Conservation (phyloP, 1,284 basidiomycete genomes). For the Mycena citricolor region DNA sequence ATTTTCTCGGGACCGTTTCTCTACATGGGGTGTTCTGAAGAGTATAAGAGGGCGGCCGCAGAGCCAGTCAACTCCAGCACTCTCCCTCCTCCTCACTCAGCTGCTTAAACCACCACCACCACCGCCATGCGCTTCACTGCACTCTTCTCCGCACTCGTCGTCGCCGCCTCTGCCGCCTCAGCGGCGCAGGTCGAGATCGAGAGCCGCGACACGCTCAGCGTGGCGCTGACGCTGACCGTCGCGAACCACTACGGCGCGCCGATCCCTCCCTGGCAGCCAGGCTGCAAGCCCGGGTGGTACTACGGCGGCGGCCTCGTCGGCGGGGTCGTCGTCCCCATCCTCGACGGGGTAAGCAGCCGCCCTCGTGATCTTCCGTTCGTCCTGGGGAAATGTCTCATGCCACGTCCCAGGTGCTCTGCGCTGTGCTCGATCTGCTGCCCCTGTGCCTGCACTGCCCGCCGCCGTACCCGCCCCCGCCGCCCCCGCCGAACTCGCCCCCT, state of each 20-base stretch:
- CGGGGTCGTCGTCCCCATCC: no score
- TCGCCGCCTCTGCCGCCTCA: slow-evolving; percentile 2
- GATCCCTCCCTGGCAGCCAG: slow-evolving; percentile 4
- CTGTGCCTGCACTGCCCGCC: slow-evolving; percentile 37
- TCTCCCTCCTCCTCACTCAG: no score
- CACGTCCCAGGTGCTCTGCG: slow-evolving; percentile 36
- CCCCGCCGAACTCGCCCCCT: slow-evolving; percentile 27
- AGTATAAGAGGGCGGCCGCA: no score
- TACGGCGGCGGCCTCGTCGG: slow-evolving; percentile 12
- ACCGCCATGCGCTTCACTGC: slow-evolving; percentile 15
- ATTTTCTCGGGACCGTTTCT: no score
- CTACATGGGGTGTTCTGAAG: no score
- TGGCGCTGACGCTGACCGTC: background rate
- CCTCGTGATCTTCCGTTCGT: background rate
- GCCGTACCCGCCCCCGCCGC: slow-evolving; percentile 18
- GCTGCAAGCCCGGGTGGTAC: slow-evolving; percentile 16
- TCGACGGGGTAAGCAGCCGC: no score
- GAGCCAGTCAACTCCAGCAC: no score
- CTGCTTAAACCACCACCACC: no score
- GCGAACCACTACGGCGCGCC: slow-evolving; percentile 13
- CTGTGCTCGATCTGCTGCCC: slow-evolving; percentile 34
- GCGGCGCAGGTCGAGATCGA: background rate
- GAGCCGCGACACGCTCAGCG: background rate
- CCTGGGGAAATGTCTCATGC: background rate
- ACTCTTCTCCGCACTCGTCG: slow-evolving; percentile 7